A percentile compares a stretch with the other conserved stretches of the same genome.
phyloP scores from a whole-genome alignment of 73 alveolate species.

The Symbiodinium pilosum region DNA sequence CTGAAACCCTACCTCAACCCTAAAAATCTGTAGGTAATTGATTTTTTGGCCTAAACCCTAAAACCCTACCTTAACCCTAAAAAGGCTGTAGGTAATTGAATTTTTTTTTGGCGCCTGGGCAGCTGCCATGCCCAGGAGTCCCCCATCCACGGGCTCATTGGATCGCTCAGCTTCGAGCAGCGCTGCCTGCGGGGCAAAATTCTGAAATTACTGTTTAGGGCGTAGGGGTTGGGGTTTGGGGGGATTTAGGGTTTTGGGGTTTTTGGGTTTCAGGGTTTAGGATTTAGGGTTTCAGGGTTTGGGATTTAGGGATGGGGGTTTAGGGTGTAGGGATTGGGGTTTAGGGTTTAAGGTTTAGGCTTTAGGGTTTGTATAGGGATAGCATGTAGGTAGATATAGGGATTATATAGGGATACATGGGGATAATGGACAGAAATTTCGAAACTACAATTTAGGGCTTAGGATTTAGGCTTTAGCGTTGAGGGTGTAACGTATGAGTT shows the following conservation, averaged over 20 bases:
- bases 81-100: no score
- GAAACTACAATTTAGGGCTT: no score
- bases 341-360: no score
- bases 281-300: not conserved
- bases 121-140: constrained; percentile 76
- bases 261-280: not conserved
- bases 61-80: not conserved
- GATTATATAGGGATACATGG: no score
- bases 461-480: not conserved
- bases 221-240: not conserved
- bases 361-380: no score
- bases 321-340: no score
- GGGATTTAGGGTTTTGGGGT: not conserved
- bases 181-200: not conserved
- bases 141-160: constrained; percentile 92
- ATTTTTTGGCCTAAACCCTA: not conserved
- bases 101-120: no score
- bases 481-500: not conserved
- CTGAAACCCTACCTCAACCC: not conserved
- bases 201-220: no score
- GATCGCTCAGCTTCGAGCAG: constrained; percentile 45
- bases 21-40: no score
- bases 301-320: not conserved
- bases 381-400: no score
- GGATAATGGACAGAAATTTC: no score